Evolutionary conservation across 192 early-diverging fungal species (phyloP).

Genomic region (Endogone sp.): DNA sequence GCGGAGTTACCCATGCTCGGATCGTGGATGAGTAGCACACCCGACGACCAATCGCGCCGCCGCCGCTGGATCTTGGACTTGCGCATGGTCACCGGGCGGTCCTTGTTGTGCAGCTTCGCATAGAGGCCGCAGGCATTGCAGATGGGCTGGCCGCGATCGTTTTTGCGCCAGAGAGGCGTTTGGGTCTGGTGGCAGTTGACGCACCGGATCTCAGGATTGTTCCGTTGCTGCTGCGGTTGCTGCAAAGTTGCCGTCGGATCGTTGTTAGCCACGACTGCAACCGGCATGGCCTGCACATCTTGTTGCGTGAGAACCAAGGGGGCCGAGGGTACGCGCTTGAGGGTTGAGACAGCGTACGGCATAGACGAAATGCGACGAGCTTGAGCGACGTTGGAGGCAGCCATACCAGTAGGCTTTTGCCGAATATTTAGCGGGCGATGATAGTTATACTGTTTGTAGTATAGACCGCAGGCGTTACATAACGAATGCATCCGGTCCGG

Average conservation of each 20-base stretch:
- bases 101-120: slow-evolving; percentile 87
- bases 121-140: slow-evolving; percentile 87
- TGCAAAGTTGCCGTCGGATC: too few species aligned
- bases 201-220: slow-evolving; percentile 26
- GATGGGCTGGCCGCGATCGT: slow-evolving; percentile 66
- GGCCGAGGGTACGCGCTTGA: too few species aligned
- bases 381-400: slow-evolving; percentile 18
- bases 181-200: slow-evolving; percentile 69
- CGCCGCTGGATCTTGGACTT: slow-evolving; percentile 58
- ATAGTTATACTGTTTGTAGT: slow-evolving; percentile 58
- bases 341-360: too few species aligned
- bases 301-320: too few species aligned
- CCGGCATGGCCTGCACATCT: neutral
- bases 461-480: slow-evolving; percentile 80
- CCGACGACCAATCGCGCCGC: slow-evolving; percentile 48
- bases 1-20: too few species aligned
- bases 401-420: slow-evolving; percentile 37
- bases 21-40: too few species aligned
- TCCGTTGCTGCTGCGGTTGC: slow-evolving; percentile 5
- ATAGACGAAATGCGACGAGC: slow-evolving; percentile 9
- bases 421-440: slow-evolving; percentile 57
- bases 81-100: slow-evolving; percentile 84
- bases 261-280: too few species aligned
- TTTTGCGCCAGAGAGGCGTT: slow-evolving; percentile 78
- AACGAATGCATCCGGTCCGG: slow-evolving; percentile 72